Evolutionary conservation across 2,329 filamentous ascomycete genomes (phyloP).

Genomic region (Stachybotrys chartarum): DNA sequence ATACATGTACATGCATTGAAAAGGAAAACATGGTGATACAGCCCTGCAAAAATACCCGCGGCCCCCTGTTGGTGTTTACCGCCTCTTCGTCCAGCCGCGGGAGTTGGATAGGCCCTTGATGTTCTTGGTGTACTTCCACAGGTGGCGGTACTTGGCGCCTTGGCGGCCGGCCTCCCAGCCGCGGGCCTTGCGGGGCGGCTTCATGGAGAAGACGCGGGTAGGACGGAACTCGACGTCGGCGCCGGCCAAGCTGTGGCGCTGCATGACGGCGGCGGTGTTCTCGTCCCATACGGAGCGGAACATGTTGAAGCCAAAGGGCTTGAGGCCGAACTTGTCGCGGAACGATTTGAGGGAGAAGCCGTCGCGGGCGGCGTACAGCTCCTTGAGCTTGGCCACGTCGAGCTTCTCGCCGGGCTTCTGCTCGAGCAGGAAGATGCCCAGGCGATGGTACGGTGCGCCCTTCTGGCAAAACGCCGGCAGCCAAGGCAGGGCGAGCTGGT

Average conservation of each 20-base stretch:
- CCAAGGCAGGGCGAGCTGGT: conserved; percentile 73
- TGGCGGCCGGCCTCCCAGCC: conserved; percentile 62
- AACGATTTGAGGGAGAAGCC: conserved; percentile 71
- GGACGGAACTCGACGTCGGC: conserved; percentile 79
- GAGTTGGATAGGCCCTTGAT: conserved; percentile 40
- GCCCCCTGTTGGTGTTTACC: conserved; percentile 12
- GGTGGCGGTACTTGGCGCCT: conserved; percentile 55
- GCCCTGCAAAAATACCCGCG: not conserved
- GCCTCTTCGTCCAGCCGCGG: conserved; percentile 33
- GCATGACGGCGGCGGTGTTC: conserved; percentile 80
- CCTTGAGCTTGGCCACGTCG: conserved; percentile 50
- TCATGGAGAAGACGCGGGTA: conserved; percentile 64
- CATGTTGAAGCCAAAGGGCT: conserved; percentile 73
- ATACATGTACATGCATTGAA: conserved; percentile 12
- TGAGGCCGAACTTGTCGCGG: conserved; percentile 60
- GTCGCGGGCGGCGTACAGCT: conserved; percentile 48
- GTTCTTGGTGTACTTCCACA: conserved; percentile 59
- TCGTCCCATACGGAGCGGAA: conserved; percentile 92
- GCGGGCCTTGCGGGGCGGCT: conserved; percentile 51
- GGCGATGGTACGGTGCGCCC: conserved; percentile 83
- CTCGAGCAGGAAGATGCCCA: conserved; percentile 77
- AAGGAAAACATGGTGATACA: conserved; percentile 16
- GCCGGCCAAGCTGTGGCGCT: conserved; percentile 64
- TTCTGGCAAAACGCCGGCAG: conserved; percentile 81
- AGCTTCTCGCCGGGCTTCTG: conserved; percentile 57